These are phyloP conservation scores for Penicillium sp. DNA, from an alignment of 2,329 filamentous ascomycete species.

Conservation along the genomic window DNA sequence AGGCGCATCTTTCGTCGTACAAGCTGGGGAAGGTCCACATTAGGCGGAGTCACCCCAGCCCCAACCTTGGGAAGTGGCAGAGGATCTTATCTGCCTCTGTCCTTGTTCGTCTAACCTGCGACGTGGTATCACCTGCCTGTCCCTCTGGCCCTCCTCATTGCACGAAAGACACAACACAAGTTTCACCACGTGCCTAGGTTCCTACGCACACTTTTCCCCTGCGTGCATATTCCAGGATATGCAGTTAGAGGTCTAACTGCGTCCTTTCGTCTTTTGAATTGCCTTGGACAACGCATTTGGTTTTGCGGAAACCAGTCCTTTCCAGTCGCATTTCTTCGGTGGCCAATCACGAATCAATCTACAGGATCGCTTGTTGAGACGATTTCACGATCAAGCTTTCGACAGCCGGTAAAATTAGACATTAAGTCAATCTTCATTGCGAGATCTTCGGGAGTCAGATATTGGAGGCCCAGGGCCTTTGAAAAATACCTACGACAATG, in stretches of 20 bases:
- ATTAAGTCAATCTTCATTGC: background rate
- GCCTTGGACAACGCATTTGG: background rate
- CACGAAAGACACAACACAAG: background rate
- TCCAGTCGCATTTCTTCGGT: no score
- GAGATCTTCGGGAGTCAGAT: background rate
- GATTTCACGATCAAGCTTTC: background rate
- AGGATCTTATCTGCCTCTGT: background rate
- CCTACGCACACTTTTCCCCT: constrained; percentile 3
- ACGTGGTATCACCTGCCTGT: background rate
- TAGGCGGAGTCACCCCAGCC: constrained; percentile 6
- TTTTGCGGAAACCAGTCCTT: no score
- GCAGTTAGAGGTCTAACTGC: constrained; percentile 2
- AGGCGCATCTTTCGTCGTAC: constrained; percentile 11
- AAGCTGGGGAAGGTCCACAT: constrained; percentile 15
- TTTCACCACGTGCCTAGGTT: background rate
- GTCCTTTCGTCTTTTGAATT: background rate
- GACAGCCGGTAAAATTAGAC: background rate
- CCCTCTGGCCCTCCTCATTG: background rate
- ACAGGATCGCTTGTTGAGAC: constrained; percentile 6
- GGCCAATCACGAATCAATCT: background rate
- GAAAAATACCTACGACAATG: background rate
- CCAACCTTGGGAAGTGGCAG: background rate
- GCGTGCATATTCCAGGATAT: background rate
- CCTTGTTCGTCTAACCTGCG: background rate
- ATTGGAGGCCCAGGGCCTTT: background rate